These are phyloP conservation scores for Fonsecaea erecta DNA, from an alignment of 2,329 filamentous ascomycete species.

Conservation along the genomic window DNA sequence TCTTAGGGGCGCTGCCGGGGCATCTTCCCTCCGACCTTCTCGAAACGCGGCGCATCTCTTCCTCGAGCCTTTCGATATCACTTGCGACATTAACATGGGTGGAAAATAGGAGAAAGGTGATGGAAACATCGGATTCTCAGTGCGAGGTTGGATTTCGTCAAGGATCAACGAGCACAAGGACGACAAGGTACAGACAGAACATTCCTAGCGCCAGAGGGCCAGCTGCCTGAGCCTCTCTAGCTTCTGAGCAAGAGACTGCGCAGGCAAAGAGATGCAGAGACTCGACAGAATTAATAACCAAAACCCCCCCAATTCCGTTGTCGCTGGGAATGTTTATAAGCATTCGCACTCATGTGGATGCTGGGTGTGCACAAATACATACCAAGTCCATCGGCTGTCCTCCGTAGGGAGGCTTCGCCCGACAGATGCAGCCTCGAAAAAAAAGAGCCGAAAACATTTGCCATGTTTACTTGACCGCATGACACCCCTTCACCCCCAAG, in stretches of 20 bases:
- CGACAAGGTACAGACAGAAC: neutral
- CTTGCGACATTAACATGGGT: neutral
- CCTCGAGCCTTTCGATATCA: neutral
- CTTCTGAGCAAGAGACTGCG: neutral
- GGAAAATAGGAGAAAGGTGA: neutral
- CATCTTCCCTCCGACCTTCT: neutral
- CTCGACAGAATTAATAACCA: neutral
- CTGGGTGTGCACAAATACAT: neutral
- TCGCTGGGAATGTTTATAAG: neutral
- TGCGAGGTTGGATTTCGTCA: neutral
- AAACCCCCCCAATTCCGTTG: neutral
- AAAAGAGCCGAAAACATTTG: neutral
- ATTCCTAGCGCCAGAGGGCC: neutral
- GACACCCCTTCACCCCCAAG: no score
- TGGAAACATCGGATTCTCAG: neutral
- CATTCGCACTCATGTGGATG: neutral
- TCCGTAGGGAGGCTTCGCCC: no score
- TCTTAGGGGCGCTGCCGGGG: neutral
- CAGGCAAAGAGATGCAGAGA: neutral
- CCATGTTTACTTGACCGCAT: neutral
- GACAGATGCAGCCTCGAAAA: no score
- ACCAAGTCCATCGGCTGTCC: no score
- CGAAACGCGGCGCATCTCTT: neutral
- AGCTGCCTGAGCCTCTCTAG: neutral
- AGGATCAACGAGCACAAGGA: neutral